phyloP scores from a whole-genome alignment of 2,329 filamentous ascomycete genomes.

The Byssothecium circinans region DNA sequence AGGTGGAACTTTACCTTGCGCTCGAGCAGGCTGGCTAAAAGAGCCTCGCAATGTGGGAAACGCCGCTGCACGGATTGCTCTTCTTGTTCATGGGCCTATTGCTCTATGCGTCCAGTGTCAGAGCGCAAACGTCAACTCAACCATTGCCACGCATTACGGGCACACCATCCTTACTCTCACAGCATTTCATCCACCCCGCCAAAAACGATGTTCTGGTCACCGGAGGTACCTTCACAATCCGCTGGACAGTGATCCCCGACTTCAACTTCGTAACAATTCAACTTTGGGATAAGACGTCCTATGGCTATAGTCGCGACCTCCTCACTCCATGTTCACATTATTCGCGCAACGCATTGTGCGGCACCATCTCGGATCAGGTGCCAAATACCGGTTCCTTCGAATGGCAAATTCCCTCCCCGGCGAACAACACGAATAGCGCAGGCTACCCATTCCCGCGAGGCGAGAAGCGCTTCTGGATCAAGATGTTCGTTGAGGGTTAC shows the following conservation, averaged over 20 bases:
- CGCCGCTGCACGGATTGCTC: slow-evolving; percentile 65
- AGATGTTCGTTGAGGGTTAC: slow-evolving; percentile 22
- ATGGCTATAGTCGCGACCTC: slow-evolving; percentile 17
- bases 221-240: slow-evolving; percentile 14
- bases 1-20: background rate
- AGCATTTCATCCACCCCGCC: slow-evolving; percentile 13
- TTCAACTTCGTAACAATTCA: slow-evolving; percentile 21
- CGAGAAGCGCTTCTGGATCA: slow-evolving; percentile 17
- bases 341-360: slow-evolving; percentile 18
- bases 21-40: background rate
- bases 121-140: slow-evolving; percentile 3
- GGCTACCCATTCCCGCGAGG: slow-evolving; percentile 13
- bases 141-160: slow-evolving; percentile 1
- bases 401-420: slow-evolving; percentile 7
- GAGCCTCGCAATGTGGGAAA: slow-evolving; percentile 65
- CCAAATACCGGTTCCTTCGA: slow-evolving; percentile 18
- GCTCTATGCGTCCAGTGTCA: slow-evolving; percentile 39
- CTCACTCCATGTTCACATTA: slow-evolving; percentile 17
- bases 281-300: slow-evolving; percentile 20
- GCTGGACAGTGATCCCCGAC: slow-evolving; percentile 10
- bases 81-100: slow-evolving; percentile 55
- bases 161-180: slow-evolving; percentile 10
- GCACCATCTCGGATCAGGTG: slow-evolving; percentile 15
- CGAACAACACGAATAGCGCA: slow-evolving; percentile 6
- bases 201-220: slow-evolving; percentile 7